Base-by-base conservation (phyloP, 2,329 filamentous ascomycete genomes). In the Alternaria metachromatica region DNA sequence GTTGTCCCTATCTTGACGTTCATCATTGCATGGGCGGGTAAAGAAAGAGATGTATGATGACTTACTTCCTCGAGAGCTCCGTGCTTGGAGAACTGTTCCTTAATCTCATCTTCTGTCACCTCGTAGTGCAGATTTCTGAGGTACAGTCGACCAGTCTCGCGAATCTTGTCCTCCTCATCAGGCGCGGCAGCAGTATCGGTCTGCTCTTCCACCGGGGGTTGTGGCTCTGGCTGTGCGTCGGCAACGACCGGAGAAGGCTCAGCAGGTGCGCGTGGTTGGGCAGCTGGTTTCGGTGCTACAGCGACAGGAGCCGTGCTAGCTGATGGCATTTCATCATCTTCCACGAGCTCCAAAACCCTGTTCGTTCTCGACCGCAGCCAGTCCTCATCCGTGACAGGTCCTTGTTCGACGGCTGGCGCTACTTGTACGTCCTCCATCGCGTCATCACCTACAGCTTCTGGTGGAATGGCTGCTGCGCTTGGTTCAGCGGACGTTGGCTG, bases 1-100 rank as follows among this genome's bases (percentile, higher is more conserved):
- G 95, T 89, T 98, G 96, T 98, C 96, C 96, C 96, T 98, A 98
- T 98, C 96, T 89, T 76, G 92, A 88, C 68, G 84, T 93, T 98
- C 95, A 98, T 98, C 96, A 95, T 87, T 81, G 64, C 70, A 65
- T 64, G 53, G 57, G 55, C 21, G 61, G 54, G 64, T 65, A 58
- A 57, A 72, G 60, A 62, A 69, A 68, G 65, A 58, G 70, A 51
- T 48, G 58, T 33, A 55, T 25, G 2, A 37, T 3, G 15, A 45
- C 92, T 86, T 90, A 98, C 96, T 90, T 98, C 95, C 86, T 95
- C 88, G 50, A 97, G 82, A 60, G 86, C 84, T 41, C 94, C 95
- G 78, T 90, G 95, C 25, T 86, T 84, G 49, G 84, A 83, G 75
- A 98, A 97, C 51, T 90, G 84, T 25, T 87, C 83, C 62, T 89